Percentiles rank a stretch among this genome's conserved stretches.
phyloP scores from a whole-genome alignment of 1,284 basidiomycete genomes.

The Malassezia obtusa region DNA sequence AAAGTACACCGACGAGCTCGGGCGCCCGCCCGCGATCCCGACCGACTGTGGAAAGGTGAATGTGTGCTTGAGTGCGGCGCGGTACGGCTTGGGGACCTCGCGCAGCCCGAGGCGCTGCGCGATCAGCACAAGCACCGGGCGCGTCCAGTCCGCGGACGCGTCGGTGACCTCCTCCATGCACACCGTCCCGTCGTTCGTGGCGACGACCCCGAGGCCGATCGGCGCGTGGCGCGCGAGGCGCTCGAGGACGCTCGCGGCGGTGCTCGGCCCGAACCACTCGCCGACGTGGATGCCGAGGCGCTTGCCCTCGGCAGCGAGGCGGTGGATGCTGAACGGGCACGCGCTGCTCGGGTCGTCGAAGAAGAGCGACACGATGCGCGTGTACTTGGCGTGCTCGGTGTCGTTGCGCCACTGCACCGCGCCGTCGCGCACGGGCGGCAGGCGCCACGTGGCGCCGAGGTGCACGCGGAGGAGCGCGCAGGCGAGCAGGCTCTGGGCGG shows the following conservation, averaged over 20 bases:
- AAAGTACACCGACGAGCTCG: slow-evolving; percentile 93
- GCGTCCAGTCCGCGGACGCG: slow-evolving; percentile 54
- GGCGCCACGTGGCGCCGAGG: slow-evolving; percentile 54
- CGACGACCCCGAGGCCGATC: slow-evolving; percentile 70
- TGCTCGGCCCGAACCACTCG: slow-evolving; percentile 95
- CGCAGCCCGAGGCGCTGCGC: slow-evolving; percentile 80
- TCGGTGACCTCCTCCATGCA: slow-evolving; percentile 76
- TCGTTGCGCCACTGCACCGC: slow-evolving; percentile 10
- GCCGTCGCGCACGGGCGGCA: slow-evolving; percentile 9
- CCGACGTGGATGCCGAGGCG: slow-evolving; percentile 89
- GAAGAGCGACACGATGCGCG: slow-evolving; percentile 85
- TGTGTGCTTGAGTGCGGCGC: slow-evolving; percentile 77
- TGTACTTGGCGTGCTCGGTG: slow-evolving; percentile 55
- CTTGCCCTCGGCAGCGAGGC: slow-evolving; percentile 88
- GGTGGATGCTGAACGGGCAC: slow-evolving; percentile 90
- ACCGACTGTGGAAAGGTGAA: slow-evolving; percentile 91
- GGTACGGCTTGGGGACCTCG: slow-evolving; percentile 87
- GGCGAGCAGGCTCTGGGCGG: slow-evolving; percentile 82
- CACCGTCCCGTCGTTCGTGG: slow-evolving; percentile 65
- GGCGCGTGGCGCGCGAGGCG: slow-evolving; percentile 54
- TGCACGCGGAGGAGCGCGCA: slow-evolving; percentile 75
- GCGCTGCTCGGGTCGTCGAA: slow-evolving; percentile 76
- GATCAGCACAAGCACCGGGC: slow-evolving; percentile 73
- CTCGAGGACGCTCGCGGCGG: slow-evolving; percentile 89
- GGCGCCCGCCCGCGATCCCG: slow-evolving; percentile 88